Evolutionary conservation across 768 basidiomycete species (phyloP), one percentile per base, ranked within the genome.

Genomic region (Phylloporus sp.): DNA sequence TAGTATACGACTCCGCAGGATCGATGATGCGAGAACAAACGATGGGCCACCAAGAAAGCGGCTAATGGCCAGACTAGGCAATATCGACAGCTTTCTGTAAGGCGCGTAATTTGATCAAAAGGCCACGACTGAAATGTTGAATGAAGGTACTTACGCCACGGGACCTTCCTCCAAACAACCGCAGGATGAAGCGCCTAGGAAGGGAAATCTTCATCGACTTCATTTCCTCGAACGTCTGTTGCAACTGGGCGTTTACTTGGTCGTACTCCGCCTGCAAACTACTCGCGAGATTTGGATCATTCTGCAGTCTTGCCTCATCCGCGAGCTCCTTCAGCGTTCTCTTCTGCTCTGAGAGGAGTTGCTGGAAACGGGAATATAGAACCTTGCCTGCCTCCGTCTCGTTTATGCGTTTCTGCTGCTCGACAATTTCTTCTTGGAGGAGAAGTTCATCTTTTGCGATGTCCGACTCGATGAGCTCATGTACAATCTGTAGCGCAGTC

Each of bases 341-440:
- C 24, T 10, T 63, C 39, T 64, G 59, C 3, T 61, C 61, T 2
- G 8, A 4, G 2, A 63, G 62, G 15, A 61, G 53, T 10, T 40
- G 22, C 44, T 64, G 61, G n/a, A 48, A 34, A 5, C 50, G 59
- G 42, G 46, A 59, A 11, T 56, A 56, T 12, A 63, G 7, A 36
- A 49, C 36, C 34, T 59, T 64, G 6, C 39, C 63, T 2, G 62
- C 62, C 31, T 59, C 59, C 1, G 62, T 65, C 42, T 63, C 62
- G 20, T 62, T 59, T 1, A 65, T 43, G 31, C 35, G 52, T 23
- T 54, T 62, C 1, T 38, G 11, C 5, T 50, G 57, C 6, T 32
- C 39, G 10, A 59, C 41, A 0, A 62, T 43, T 35, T 63, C 62
- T 54, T 63, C 62, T 28, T 62, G 62, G 15, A 62, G 34, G 15